Evolutionary conservation across 2,329 filamentous ascomycete genomes (phyloP), one percentile per base, ranked within the genome.

Genomic region (Fusarium sp.): DNA sequence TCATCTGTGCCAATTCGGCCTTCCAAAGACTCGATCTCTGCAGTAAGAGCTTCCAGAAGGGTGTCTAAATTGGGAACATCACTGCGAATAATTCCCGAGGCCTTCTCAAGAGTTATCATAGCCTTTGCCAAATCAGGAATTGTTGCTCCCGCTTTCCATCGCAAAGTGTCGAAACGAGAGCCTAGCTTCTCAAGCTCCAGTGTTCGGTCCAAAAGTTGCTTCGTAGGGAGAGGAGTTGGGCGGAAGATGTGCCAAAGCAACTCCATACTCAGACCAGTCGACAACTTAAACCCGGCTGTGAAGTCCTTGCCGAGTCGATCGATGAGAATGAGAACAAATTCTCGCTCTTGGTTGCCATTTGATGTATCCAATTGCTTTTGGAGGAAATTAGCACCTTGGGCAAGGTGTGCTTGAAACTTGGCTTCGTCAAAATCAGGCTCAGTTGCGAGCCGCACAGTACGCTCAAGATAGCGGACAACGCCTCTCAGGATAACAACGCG

Each of bases 201-300:
- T 9, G 86, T 81, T 38, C 83, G 84, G 29, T 83, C 78, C 44
- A 90, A 79, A 0, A 83, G 81, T 6, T 76, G 73, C 25, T 81
- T 77, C 20, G 84, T 83, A 3, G 84, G 79, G 24, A 90, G 83
- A 7, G 89, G 85, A 14, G 82, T 78, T 1, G 94, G 93, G 56
- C 92, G 88, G 75, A 97, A 88, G 3, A 83, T 76, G 44, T 88
- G 87, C 95, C 95, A 97, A 8, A 97, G 84, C 11, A 83, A 79
- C 76, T 96, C 92, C 92, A 97, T 96, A 71, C 89, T 91, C 15
- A 94, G 82, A 1, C 94, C 94, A 4, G 91, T 94, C 0, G 85
- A 89, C 16, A 97, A 82, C 59, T 89, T 89, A 81, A 94, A 95
- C 3, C 89, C 90, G 18, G 88, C 86, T 25, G 88, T 85, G 75